Evolutionary conservation across 768 basidiomycete species (phyloP).

Genomic region (Rhizopogon rudus): DNA sequence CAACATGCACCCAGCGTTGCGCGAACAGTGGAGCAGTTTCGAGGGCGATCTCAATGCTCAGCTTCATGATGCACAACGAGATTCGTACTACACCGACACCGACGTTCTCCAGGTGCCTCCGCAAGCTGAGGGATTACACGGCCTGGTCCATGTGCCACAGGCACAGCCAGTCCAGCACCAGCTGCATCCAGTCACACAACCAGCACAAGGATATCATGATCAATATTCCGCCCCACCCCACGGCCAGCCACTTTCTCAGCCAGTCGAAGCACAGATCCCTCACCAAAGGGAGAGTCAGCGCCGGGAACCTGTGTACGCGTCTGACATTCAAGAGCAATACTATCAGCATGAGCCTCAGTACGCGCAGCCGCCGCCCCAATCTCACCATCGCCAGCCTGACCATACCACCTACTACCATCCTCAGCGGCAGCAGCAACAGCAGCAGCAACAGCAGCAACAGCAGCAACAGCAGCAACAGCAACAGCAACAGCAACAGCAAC

Average conservation of each 20-base stretch:
- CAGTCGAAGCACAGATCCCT: background rate
- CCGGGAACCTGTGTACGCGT: background rate
- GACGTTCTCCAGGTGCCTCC: conserved; percentile 10
- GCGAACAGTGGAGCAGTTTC: conserved; percentile 51
- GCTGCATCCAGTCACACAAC: conserved; percentile 19
- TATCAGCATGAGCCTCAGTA: conserved; percentile 13
- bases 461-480: conserved; percentile 14
- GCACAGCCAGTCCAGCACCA: conserved; percentile 15
- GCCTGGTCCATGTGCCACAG: background rate
- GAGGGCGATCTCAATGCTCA: conserved; percentile 49
- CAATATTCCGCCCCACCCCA: background rate
- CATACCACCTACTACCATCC: conserved; percentile 9
- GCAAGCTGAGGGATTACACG: conserved; percentile 2
- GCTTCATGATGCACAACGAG: conserved; percentile 33
- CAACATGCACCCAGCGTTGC: conserved; percentile 50
- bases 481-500: conserved; percentile 12
- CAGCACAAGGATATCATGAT: conserved; percentile 7
- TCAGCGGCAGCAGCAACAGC: conserved; percentile 13
- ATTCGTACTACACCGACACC: conserved; percentile 18
- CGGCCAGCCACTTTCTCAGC: background rate
- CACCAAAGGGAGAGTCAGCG: background rate
- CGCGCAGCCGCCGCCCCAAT: conserved; percentile 6
- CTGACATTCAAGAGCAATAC: conserved; percentile 7
- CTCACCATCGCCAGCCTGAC: conserved; percentile 12
- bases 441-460: conserved; percentile 17